Evolutionary conservation across 2,329 filamentous ascomycete species (phyloP), one percentile per base, ranked within the genome.

Genomic region (Penicillium frequentans): DNA sequence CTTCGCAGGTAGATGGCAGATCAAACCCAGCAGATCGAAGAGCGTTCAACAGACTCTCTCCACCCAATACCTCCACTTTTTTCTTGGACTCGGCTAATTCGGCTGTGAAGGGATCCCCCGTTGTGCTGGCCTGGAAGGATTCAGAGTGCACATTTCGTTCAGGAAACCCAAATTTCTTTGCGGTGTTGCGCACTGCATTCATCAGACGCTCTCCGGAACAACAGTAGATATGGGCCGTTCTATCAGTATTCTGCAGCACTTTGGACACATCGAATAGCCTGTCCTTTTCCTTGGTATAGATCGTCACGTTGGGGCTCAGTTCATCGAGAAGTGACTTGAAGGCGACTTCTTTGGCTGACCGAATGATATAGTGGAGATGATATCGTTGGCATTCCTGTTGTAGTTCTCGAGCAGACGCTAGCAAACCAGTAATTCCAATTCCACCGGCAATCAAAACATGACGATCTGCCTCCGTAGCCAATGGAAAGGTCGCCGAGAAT

Each of bases 101-200:
- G 4, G 23, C 56, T 5, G 49, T 56, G 27, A 56, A 59, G 1
- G 53, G 53, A 23, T 56, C 56, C 16, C 56, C 56, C 3, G 53
- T 52, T 16, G 33, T 46, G 24, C 52, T 39, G 8, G 45, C 53
- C 37, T 49, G 48, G 13, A 58, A 58, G 14, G 45, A 46, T 44
- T 56, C 56, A 35, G 46, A 58, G 21, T 56, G 56, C 8, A 58
- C 6, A 21, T 56, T 33, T 8, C 49, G 48, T 13, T 29, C 23
- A 31, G 52, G 33, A 24, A 27, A 52, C 19, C 13, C 9, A 33
- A 10, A 16, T 5, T 19, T 4, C 16, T 37, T n/a, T 37, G 27
- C 33, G 5, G 48, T 50, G 13, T 50, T 21, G 5, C 35, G 29
- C 48, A 50, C 33, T 42, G 48, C 24, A 27, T 50, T 23, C 35